Conservation (phyloP, 1,139 yeast genomes). For the Pichia sp. region DNA sequence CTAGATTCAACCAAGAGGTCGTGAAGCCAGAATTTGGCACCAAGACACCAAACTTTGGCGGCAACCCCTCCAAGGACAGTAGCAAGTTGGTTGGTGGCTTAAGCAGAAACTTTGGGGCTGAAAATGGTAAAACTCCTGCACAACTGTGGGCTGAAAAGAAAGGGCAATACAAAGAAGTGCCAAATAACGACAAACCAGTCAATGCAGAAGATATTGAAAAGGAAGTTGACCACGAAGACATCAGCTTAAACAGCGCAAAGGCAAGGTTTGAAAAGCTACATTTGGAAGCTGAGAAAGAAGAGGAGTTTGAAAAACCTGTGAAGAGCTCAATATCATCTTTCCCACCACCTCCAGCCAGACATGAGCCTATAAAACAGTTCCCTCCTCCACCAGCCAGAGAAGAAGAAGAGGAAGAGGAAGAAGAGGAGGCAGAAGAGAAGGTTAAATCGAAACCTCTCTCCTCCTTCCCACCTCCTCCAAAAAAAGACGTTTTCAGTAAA, state of each 20-base stretch:
- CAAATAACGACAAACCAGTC: slow-evolving; percentile 28
- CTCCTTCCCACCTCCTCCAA: slow-evolving; percentile 29
- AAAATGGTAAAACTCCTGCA: slow-evolving; percentile 87
- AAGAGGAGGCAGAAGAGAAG: slow-evolving; percentile 28
- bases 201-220: slow-evolving; percentile 20
- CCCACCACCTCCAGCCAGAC: slow-evolving; percentile 17
- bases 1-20: slow-evolving; percentile 40
- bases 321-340: slow-evolving; percentile 21
- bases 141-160: slow-evolving; percentile 94
- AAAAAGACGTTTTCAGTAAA: slow-evolving; percentile 17
- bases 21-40: slow-evolving; percentile 50
- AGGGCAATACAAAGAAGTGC: slow-evolving; percentile 53
- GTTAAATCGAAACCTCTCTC: not conserved
- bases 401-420: slow-evolving; percentile 17
- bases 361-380: slow-evolving; percentile 14
- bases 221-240: slow-evolving; percentile 25
- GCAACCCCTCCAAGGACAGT: slow-evolving; percentile 33
- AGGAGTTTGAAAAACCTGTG: slow-evolving; percentile 15
- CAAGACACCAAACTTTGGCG: slow-evolving; percentile 42
- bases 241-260: slow-evolving; percentile 26
- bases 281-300: slow-evolving; percentile 24
- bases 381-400: slow-evolving; percentile 29
- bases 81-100: slow-evolving; percentile 59
- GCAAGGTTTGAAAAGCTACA: slow-evolving; percentile 27
- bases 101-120: slow-evolving; percentile 64